phyloP scores from a whole-genome alignment of 495 filamentous ascomycete genomes.

The Trichoderma erinaceum region DNA sequence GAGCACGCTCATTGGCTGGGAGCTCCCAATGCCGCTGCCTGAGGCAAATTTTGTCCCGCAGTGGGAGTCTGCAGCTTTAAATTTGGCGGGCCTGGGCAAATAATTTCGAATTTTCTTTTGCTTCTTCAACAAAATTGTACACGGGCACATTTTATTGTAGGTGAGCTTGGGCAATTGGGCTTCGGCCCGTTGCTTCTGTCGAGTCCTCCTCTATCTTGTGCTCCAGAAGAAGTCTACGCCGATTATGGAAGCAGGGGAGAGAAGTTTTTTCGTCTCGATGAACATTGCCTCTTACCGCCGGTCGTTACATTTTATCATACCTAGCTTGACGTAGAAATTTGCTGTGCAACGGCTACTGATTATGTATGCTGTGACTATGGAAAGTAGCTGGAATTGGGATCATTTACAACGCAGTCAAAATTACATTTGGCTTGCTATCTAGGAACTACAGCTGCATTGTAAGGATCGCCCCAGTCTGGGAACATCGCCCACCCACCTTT shows the following conservation, averaged over 20 bases:
- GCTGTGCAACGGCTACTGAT: background rate
- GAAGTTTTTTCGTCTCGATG: conserved; percentile 36
- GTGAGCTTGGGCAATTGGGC: conserved; percentile 48
- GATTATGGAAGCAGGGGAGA: conserved; percentile 57
- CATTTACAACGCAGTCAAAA: background rate
- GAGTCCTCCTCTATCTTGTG: conserved; percentile 58
- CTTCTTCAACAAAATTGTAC: conserved; percentile 51
- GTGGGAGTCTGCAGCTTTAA: background rate
- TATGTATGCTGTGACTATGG: background rate
- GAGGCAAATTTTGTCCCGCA: conserved; percentile 13
- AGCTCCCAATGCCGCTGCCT: conserved; percentile 7
- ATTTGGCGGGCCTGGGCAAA: background rate
- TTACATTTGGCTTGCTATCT: conserved; percentile 10
- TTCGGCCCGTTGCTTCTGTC: conserved; percentile 36
- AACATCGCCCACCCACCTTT: conserved; percentile 82
- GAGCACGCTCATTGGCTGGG: conserved; percentile 21
- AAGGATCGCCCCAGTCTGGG: conserved; percentile 67
- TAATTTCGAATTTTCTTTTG: conserved; percentile 28
- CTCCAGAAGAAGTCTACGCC: conserved; percentile 50
- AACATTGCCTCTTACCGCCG: conserved; percentile 56
- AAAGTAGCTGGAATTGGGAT: background rate
- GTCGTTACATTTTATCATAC: conserved; percentile 43
- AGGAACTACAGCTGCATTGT: conserved; percentile 82
- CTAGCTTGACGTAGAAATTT: background rate
- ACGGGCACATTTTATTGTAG: conserved; percentile 87